phyloP scores from a whole-genome alignment of 495 filamentous ascomycete species.

The Aspergillus leporis region DNA sequence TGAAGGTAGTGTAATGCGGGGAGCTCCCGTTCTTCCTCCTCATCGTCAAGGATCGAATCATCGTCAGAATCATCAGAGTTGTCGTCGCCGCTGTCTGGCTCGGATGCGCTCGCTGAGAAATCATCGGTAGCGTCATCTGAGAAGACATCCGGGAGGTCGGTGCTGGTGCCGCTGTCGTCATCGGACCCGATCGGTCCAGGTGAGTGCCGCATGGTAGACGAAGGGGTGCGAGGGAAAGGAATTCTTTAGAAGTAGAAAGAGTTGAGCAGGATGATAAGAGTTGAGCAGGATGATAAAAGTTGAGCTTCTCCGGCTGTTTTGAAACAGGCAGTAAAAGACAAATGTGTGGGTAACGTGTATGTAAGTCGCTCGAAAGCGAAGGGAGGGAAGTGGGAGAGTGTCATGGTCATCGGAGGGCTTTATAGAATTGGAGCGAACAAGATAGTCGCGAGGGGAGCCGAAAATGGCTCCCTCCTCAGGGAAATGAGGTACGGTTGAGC shows the following conservation, averaged over 20 bases:
- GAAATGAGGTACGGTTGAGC: neutral
- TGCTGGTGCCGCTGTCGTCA: constrained; percentile 6
- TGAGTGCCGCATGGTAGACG: constrained; percentile 9
- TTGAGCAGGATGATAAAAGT: neutral
- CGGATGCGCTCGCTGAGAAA: constrained; percentile 19
- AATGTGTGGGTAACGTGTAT: neutral
- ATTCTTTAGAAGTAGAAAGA: neutral
- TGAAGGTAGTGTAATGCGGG: constrained; percentile 24
- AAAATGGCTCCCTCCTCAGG: neutral
- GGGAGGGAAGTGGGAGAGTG: neutral
- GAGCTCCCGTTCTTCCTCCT: constrained; percentile 28
- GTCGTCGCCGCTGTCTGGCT: constrained; percentile 20
- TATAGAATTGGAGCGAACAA: constrained; percentile 3
- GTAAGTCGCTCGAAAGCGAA: constrained; percentile 5
- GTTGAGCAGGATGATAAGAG: neutral
- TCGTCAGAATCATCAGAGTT: constrained; percentile 23
- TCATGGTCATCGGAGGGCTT: constrained; percentile 1
- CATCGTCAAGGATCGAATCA: constrained; percentile 24
- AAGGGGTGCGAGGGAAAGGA: neutral
- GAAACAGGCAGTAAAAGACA: neutral
- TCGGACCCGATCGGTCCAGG: constrained; percentile 1
- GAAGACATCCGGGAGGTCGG: constrained; percentile 1
- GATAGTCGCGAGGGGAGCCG: constrained; percentile 6
- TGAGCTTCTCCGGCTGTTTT: constrained; percentile 3
- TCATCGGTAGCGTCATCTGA: constrained; percentile 8